Conservation (phyloP, 2,329 filamentous ascomycete species). For the Ambrosiella beaveri region DNA sequence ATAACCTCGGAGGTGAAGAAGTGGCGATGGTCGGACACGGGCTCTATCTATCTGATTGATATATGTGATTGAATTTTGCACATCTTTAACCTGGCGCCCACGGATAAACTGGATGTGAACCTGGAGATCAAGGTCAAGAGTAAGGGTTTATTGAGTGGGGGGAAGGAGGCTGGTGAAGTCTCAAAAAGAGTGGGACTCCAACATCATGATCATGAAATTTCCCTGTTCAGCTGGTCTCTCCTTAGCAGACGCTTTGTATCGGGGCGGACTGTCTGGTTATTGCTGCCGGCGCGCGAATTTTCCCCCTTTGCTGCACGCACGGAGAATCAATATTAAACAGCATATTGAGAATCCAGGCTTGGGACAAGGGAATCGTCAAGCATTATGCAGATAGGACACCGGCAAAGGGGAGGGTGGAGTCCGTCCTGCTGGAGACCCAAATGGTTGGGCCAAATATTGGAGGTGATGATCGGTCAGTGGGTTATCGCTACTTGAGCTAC, state of each 20-base stretch:
- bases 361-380: background rate
- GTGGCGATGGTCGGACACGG: background rate
- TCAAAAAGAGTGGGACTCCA: too few species aligned
- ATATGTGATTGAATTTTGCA: too few species aligned
- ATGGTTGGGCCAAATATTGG: background rate
- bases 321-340: background rate
- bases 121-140: too few species aligned
- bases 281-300: background rate
- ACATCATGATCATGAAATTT: too few species aligned
- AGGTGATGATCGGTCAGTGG: background rate
- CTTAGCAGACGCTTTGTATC: too few species aligned
- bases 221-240: too few species aligned
- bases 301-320: background rate
- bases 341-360: background rate
- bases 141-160: too few species aligned
- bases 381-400: background rate
- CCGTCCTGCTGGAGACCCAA: background rate
- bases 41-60: too few species aligned
- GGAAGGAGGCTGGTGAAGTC: too few species aligned
- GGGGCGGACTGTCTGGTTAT: too few species aligned
- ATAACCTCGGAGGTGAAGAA: background rate
- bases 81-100: too few species aligned
- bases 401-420: background rate
- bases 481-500: background rate
- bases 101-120: too few species aligned